A percentile compares a stretch with the other conserved stretches of the same genome.
Conservation (phyloP, 2,329 filamentous ascomycete genomes). For the Colletotrichum agaves region DNA sequence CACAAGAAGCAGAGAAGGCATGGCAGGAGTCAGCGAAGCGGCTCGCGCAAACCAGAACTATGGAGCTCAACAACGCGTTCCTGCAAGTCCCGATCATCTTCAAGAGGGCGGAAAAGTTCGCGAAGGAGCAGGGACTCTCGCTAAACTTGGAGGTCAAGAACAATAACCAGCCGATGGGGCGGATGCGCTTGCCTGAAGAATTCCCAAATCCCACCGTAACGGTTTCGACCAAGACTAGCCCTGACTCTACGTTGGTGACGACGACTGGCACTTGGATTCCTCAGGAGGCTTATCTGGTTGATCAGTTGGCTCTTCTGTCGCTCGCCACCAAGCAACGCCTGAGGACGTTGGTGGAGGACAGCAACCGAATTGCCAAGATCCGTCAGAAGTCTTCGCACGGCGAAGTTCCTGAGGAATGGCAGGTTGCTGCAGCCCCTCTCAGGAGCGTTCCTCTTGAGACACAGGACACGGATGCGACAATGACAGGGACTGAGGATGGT, state of each 20-base stretch:
- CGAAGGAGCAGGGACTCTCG: constrained; percentile 65
- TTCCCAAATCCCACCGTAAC: constrained; percentile 63
- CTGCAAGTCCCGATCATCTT: constrained; percentile 71
- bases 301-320: constrained; percentile 85
- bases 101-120: constrained; percentile 67
- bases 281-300: constrained; percentile 79
- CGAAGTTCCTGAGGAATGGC: constrained; percentile 79
- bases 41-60: constrained; percentile 68
- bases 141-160: constrained; percentile 68
- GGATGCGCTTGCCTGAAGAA: constrained; percentile 60
- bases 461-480: constrained; percentile 35
- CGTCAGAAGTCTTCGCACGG: constrained; percentile 85
- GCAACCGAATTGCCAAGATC: constrained; percentile 74
- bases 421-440: constrained; percentile 71
- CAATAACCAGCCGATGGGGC: constrained; percentile 54
- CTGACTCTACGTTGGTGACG: constrained; percentile 71
- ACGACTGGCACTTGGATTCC: constrained; percentile 78
- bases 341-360: constrained; percentile 80
- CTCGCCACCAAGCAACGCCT: constrained; percentile 85
- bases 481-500: constrained; percentile 55
- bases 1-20: constrained; percentile 72
- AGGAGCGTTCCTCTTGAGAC: constrained; percentile 45
- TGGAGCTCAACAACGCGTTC: constrained; percentile 80
- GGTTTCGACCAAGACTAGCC: constrained; percentile 65
- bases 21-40: constrained; percentile 74